Conservation (phyloP, 352 stramenopile species). For the Paralagenidium karlingii region DNA sequence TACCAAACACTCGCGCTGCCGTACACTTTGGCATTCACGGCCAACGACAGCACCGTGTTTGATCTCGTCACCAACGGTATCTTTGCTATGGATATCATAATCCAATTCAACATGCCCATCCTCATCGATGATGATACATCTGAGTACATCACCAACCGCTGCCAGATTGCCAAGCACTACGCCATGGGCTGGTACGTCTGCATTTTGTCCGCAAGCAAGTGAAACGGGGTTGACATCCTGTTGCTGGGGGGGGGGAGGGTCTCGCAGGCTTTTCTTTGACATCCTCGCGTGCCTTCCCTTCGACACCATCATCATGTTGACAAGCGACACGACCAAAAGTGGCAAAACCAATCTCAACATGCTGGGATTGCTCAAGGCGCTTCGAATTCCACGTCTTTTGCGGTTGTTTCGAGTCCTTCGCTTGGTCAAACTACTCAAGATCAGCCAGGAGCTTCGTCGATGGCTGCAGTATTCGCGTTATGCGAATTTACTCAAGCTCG, state of each 20-base stretch:
- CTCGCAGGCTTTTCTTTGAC: constrained; percentile 64
- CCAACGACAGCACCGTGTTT: constrained; percentile 24
- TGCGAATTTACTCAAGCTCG: constrained; percentile 53
- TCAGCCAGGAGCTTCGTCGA: constrained; percentile 49
- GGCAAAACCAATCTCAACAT: constrained; percentile 34
- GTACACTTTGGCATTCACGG: constrained; percentile 45
- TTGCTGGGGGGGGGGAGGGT: too few relatives aligned
- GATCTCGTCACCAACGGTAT: constrained; percentile 52
- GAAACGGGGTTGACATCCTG: neutral
- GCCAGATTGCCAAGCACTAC: constrained; percentile 40
- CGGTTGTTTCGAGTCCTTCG: constrained; percentile 53
- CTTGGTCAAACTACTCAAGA: constrained; percentile 58
- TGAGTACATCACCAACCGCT: constrained; percentile 51
- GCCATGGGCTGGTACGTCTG: constrained; percentile 40
- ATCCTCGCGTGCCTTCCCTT: constrained; percentile 65
- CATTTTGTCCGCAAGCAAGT: neutral
- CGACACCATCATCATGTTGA: constrained; percentile 38
- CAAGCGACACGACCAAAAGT: too few relatives aligned
- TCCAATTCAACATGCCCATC: constrained; percentile 67
- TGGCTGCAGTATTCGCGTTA: constrained; percentile 76
- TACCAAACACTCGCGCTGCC: constrained; percentile 69
- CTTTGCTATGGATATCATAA: constrained; percentile 53
- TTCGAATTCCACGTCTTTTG: constrained; percentile 55
- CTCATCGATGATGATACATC: constrained; percentile 17
- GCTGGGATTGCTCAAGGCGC: constrained; percentile 51